phyloP scores from a whole-genome alignment of 2,329 filamentous ascomycete genomes.

The Aspergillus quadricinctus region DNA sequence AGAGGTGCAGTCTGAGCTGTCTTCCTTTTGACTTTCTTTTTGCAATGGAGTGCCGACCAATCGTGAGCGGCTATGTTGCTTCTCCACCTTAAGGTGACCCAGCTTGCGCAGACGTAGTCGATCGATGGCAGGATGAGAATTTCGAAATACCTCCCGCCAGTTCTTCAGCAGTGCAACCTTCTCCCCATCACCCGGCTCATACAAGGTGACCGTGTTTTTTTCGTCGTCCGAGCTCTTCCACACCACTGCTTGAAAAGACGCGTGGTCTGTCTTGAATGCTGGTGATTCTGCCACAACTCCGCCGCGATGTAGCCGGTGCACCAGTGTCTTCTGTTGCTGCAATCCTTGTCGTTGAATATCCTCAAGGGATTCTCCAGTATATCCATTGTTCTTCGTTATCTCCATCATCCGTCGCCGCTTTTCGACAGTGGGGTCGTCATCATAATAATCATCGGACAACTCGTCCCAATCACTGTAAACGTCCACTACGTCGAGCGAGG shows the following conservation, averaged over 20 bases:
- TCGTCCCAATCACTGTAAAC: conserved; percentile 45
- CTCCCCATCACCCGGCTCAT: conserved; percentile 38
- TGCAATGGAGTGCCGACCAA: neutral
- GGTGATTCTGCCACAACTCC: conserved; percentile 5
- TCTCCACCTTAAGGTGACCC: neutral
- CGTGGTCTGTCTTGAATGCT: conserved; percentile 15
- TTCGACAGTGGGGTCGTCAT: conserved; percentile 37
- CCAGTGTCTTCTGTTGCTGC: conserved; percentile 12
- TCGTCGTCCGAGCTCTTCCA: conserved; percentile 33
- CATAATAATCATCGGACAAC: conserved; percentile 43
- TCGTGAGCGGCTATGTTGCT: neutral
- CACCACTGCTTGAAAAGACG: conserved; percentile 37
- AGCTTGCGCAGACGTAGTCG: conserved; percentile 16
- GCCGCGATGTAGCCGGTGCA: conserved; percentile 8
- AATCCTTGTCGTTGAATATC: neutral
- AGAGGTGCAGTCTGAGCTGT: conserved; percentile 17
- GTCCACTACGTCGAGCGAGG: conserved; percentile 35
- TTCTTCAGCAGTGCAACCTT: conserved; percentile 44
- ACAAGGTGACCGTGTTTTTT: conserved; percentile 23
- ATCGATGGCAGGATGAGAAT: conserved; percentile 28
- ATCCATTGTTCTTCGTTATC: conserved; percentile 10
- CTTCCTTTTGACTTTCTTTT: conserved; percentile 4
- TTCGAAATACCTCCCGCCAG: conserved; percentile 43
- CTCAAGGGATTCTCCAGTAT: conserved; percentile 1
- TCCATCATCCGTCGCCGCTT: conserved; percentile 14